Evolutionary conservation across 306 rosid species (phyloP).

Genomic region (Castanea sativa): DNA sequence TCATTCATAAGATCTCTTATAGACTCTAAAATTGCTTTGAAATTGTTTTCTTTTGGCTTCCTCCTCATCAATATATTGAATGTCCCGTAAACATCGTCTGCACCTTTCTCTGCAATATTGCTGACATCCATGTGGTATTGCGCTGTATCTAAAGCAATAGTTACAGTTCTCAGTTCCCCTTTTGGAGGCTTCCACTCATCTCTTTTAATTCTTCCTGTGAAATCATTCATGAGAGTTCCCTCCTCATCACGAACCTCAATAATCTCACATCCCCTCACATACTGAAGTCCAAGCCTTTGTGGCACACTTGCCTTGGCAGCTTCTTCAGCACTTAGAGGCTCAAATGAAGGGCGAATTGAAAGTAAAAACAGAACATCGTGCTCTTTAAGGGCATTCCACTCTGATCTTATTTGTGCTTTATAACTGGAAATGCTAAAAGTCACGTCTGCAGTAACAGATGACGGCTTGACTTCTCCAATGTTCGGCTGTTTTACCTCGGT

Average conservation of each 20-base stretch:
- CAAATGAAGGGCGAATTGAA: constrained; percentile 81
- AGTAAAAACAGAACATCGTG: constrained; percentile 93
- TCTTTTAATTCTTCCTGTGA: constrained; percentile 81
- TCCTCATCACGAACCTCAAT: constrained; percentile 91
- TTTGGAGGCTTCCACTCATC: constrained; percentile 99
- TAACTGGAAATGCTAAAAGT: constrained; percentile 90
- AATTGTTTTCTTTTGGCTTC: constrained; percentile 97
- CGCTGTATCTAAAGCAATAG: constrained; percentile 97
- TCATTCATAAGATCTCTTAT: constrained; percentile 97
- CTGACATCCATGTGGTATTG: constrained; percentile 96
- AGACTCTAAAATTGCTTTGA: constrained; percentile 95
- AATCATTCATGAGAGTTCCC: constrained; percentile 95
- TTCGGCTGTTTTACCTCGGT: constrained; percentile 87
- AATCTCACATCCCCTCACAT: constrained; percentile 91
- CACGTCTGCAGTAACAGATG: constrained; percentile 86
- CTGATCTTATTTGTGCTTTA: constrained; percentile 85
- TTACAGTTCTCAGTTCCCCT: constrained; percentile 93
- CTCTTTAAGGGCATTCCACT: constrained; percentile 95
- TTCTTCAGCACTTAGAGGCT: constrained; percentile 89
- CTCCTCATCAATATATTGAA: constrained; percentile 93
- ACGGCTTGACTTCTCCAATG: constrained; percentile 96
- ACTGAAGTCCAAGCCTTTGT: constrained; percentile 92
- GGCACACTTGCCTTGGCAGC: constrained; percentile 84
- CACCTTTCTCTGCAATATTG: constrained; percentile 83
- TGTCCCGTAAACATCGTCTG: constrained; percentile 92